These are phyloP conservation scores for Phylloporus sp. DNA, from an alignment of 768 basidiomycete species.

Conservation along the genomic window DNA sequence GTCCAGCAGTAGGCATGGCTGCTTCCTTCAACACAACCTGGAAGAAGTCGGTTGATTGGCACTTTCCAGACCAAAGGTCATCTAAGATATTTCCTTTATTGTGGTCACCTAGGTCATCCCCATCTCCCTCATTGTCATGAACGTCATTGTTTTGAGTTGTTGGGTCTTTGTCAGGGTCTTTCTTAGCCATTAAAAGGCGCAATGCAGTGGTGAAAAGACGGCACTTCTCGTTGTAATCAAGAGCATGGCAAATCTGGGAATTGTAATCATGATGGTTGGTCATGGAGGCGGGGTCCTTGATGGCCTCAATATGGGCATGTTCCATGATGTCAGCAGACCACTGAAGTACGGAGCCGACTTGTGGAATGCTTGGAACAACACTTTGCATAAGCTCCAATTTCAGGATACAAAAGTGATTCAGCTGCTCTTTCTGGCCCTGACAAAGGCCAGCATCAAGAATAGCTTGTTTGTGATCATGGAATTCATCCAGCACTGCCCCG, in stretches of 20 bases:
- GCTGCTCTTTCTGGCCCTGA: conserved; percentile 16
- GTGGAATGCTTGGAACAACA: background rate
- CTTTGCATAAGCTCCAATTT: background rate
- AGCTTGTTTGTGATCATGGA: conserved; percentile 33
- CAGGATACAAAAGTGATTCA: background rate
- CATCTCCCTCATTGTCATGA: no score
- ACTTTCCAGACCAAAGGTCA: background rate
- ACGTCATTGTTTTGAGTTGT: no score
- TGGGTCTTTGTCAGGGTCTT: no score
- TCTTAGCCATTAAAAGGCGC: background rate
- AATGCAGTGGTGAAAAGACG: background rate
- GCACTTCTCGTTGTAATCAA: background rate
- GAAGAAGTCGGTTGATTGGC: background rate
- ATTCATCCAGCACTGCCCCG: conserved; percentile 20
- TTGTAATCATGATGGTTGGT: background rate
- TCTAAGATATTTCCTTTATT: background rate
- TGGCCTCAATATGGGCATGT: background rate
- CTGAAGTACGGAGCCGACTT: background rate
- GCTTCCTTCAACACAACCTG: background rate
- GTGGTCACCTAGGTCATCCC: no score
- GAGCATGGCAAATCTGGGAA: background rate
- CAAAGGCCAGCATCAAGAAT: conserved; percentile 16
- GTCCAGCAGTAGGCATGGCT: background rate
- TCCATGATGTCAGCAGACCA: background rate
- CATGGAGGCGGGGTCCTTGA: conserved; percentile 9